Evolutionary conservation across 31 red algal species (phyloP).

Genomic region (Porphyra umbilicalis): DNA sequence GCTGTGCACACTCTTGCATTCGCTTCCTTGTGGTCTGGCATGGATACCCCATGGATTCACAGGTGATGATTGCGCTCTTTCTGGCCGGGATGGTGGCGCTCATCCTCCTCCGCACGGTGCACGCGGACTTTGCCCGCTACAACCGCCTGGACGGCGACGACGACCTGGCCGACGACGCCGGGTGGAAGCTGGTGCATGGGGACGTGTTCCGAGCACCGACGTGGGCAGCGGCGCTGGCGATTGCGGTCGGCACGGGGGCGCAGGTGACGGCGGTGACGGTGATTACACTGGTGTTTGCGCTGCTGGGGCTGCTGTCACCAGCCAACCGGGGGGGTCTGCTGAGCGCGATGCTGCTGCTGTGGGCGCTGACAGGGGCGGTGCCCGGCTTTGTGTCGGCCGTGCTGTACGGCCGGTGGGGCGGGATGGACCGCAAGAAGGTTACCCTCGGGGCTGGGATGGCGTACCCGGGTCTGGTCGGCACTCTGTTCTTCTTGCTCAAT

Average conservation of each 20-base stretch:
- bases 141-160: slow-evolving; percentile 44
- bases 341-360: slow-evolving; percentile 58
- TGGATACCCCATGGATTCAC: too few species aligned
- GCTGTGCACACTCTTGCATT: too few species aligned
- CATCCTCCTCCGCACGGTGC: slow-evolving; percentile 82
- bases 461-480: slow-evolving; percentile 71
- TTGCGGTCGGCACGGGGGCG: slow-evolving; percentile 73
- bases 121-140: slow-evolving; percentile 81
- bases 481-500: slow-evolving; percentile 73
- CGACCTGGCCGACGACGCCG: slow-evolving; percentile 49
- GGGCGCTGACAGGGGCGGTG: slow-evolving; percentile 49
- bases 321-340: slow-evolving; percentile 87
- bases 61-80: slow-evolving; percentile 72
- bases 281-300: slow-evolving; percentile 60
- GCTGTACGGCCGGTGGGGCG: slow-evolving; percentile 42
- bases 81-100: slow-evolving; percentile 68
- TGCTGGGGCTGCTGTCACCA: slow-evolving; percentile 79
- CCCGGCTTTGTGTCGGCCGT: slow-evolving; percentile 55
- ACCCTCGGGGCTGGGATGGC: slow-evolving; percentile 58
- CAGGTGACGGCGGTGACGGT: slow-evolving; percentile 64
- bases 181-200: slow-evolving; percentile 89
- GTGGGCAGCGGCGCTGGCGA: slow-evolving; percentile 30
- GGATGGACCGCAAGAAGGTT: slow-evolving; percentile 21
- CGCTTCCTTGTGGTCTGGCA: too few species aligned
- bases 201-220: slow-evolving; percentile 88